Evolutionary conservation across 129 eudicot species (phyloP).

Genomic region (Ambrosia trifida): DNA sequence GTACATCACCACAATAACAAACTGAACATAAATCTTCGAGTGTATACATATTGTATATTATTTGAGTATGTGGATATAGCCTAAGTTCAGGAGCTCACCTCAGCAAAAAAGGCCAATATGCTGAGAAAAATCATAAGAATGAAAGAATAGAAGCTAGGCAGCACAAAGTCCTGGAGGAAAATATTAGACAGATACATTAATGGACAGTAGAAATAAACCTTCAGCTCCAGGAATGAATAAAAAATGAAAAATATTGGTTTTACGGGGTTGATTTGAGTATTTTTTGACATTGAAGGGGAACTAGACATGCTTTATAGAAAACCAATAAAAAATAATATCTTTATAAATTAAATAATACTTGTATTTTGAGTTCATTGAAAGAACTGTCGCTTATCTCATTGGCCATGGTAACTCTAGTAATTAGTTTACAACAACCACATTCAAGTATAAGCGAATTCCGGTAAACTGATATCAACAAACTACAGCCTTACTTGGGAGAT

Average conservation of each 20-base stretch:
- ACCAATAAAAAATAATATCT: not conserved
- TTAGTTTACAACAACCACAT: not conserved
- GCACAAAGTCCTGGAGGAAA: constrained; percentile 56
- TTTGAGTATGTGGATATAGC: constrained; percentile 12
- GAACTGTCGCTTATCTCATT: constrained; percentile 1
- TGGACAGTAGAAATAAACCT: constrained; percentile 2
- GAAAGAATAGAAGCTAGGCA: constrained; percentile 58
- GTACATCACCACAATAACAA: not conserved
- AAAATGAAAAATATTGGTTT: not conserved
- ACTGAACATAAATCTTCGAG: not conserved
- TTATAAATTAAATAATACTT: not conserved
- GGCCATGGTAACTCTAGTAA: constrained; percentile 13
- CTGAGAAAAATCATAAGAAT: constrained; percentile 64
- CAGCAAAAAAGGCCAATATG: constrained; percentile 59
- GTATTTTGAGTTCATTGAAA: not conserved
- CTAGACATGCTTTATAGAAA: not conserved
- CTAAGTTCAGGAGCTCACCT: constrained; percentile 40
- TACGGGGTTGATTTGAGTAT: not conserved
- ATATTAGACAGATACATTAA: not conserved
- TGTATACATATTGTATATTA: constrained; percentile 2
- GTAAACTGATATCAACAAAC: not conserved
- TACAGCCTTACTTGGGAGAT: constrained; percentile 52
- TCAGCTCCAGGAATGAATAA: not conserved
- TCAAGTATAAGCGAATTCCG: not conserved
- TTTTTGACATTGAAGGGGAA: not conserved